Percentiles rank a stretch among this genome's conserved stretches.
phyloP scores from a whole-genome alignment of 768 basidiomycete species.

The Leccinum truebloodii region DNA sequence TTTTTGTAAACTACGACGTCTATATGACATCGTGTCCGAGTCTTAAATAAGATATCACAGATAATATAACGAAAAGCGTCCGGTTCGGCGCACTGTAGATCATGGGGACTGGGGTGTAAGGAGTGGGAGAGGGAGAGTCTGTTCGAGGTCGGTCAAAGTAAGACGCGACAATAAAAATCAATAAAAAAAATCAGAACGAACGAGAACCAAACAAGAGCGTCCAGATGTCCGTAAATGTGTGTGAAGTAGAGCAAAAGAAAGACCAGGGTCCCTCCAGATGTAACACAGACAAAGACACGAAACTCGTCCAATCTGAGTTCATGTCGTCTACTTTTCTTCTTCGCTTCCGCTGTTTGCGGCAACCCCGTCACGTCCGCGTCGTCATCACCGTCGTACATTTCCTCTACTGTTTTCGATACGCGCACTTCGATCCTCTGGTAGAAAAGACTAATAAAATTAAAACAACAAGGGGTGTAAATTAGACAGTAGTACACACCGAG shows the following conservation, averaged over 20 bases:
- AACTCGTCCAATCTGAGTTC: background rate
- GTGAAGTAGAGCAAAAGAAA: background rate
- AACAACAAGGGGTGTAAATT: background rate
- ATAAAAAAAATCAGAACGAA: background rate
- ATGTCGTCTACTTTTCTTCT: constrained; percentile 26
- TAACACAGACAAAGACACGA: background rate
- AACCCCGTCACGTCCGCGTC: background rate
- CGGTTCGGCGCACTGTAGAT: background rate
- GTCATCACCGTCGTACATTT: constrained; percentile 13
- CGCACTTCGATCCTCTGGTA: constrained; percentile 15
- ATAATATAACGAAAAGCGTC: background rate
- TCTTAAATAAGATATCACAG: background rate
- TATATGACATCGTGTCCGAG: constrained; percentile 12
- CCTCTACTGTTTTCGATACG: constrained; percentile 18
- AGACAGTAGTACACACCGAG: constrained; percentile 13
- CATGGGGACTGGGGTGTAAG: background rate
- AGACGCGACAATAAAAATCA: background rate
- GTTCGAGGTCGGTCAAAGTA: background rate
- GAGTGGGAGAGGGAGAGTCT: background rate
- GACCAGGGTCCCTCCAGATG: background rate
- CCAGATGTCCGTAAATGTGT: background rate
- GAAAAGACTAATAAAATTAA: background rate
- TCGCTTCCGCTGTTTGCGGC: background rate
- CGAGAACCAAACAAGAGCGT: background rate
- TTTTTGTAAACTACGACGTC: background rate